Percentiles rank a stretch among this genome's conserved stretches.
Conservation (phyloP, 1,284 basidiomycete genomes). For the Pyrrhoderma noxium region DNA sequence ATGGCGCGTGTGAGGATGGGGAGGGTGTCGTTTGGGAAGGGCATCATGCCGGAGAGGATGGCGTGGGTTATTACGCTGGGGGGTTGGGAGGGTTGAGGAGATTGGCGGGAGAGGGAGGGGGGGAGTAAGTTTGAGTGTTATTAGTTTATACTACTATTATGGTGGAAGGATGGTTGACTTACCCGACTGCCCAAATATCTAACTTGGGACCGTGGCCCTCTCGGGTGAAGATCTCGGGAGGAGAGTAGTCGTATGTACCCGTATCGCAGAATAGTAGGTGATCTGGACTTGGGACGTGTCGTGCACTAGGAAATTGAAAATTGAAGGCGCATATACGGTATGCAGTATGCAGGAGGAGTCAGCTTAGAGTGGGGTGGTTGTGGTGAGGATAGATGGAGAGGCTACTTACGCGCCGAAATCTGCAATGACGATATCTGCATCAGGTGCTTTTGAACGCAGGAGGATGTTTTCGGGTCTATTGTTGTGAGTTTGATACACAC, state of each 20-base stretch:
- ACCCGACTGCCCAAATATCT: slow-evolving; percentile 17
- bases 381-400: not conserved
- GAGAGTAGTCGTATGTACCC: slow-evolving; percentile 17
- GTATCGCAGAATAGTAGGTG: slow-evolving; percentile 14
- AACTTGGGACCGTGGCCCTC: slow-evolving; percentile 15
- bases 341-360: too few species aligned
- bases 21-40: slow-evolving; percentile 13
- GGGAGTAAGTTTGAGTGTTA: too few species aligned
- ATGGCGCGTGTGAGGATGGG: slow-evolving; percentile 9
- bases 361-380: too few species aligned
- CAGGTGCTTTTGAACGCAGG: slow-evolving; percentile 6
- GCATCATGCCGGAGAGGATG: slow-evolving; percentile 16
- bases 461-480: slow-evolving; percentile 16
- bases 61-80: slow-evolving; percentile 12
- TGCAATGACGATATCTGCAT: slow-evolving; percentile 15
- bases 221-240: slow-evolving; percentile 16
- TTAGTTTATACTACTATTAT: not conserved
- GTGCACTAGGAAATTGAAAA: slow-evolving; percentile 6
- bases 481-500: not conserved
- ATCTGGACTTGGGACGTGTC: slow-evolving; percentile 11
- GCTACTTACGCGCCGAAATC: slow-evolving; percentile 16
- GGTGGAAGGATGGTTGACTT: too few species aligned
- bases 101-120: not conserved
- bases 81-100: not conserved
- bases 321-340: not conserved